Base-by-base conservation (phyloP, 2,329 filamentous ascomycete species). In the Aspergillaceae sp. region DNA sequence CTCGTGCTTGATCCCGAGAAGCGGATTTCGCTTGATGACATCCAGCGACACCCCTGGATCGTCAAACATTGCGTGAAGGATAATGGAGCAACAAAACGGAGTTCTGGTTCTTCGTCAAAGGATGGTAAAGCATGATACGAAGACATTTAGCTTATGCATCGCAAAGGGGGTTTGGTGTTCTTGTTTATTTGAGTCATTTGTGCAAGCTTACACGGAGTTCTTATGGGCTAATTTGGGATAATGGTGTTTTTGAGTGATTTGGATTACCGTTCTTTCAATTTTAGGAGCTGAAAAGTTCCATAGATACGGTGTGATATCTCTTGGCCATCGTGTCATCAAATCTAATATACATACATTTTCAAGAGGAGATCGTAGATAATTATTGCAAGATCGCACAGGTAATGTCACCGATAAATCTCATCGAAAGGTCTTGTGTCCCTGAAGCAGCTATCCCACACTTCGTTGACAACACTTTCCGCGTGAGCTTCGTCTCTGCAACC, bases 401-500 rank as follows among this genome's bases (percentile, higher is more conserved):
- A 40, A 45, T 56, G 53, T 70, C 58, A 75, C 61, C 87, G 83
- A 67, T 95, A 98, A 44, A 98, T 89, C 65, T 97, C 91, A 66
- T 97, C 89, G 68, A 98, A 98, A 2, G 92, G 92, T 60, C 92
- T 76, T 3, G 91, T 97, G 68, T 98, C 92, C 43, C 80, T 74
- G 65, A 94, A 98, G 67, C 92, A 98, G 58, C 89, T 96, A 56
- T 95, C 90, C 88, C 91, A 98, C n/a, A 98, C 92, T 68, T 94
- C 84, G 68, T 97, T 92, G 48, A 98, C 88, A 28, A 94, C 83
- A 70, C 86, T 87, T 43, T 81, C 79, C 3, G 92, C 92, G 56
- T 97, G 87, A 9, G 83, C 82, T 58, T 94, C 83, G 66, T 94
- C 86, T 65, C 86, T 87, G 63, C 90, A 92, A 41, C 77, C 76